Percentiles rank a stretch among this genome's conserved stretches.
These are phyloP conservation scores for Botryotinia convoluta DNA, from an alignment of 2,329 filamentous ascomycete genomes.

Conservation along the genomic window DNA sequence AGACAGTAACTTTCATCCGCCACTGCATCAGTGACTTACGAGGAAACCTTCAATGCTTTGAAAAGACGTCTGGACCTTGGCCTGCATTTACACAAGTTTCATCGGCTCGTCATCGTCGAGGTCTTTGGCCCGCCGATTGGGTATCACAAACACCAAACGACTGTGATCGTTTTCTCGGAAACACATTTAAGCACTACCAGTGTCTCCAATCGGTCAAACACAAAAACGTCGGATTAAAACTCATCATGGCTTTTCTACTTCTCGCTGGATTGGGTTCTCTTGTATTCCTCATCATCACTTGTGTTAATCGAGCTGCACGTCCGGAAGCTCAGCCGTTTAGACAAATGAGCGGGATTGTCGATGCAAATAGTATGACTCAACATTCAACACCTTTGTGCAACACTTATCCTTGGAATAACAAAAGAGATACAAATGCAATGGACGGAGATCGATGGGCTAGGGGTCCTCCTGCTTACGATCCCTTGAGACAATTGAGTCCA, in stretches of 20 bases:
- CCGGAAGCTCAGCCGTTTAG: conserved; percentile 7
- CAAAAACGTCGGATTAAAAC: conserved; percentile 12
- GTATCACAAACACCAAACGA: conserved; percentile 7
- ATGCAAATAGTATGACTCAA: not conserved
- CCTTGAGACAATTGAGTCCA: not conserved
- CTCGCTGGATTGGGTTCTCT: conserved; percentile 5
- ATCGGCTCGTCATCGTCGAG: not conserved
- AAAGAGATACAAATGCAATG: not conserved
- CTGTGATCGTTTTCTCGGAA: not conserved
- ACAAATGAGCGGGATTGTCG: not conserved
- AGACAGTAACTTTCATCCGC: not conserved
- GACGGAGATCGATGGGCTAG: not conserved
- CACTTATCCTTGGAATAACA: not conserved
- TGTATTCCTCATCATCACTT: conserved; percentile 14
- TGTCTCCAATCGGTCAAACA: conserved; percentile 7
- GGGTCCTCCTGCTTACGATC: conserved; percentile 2
- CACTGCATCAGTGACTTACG: not conserved
- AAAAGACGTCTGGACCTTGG: not conserved
- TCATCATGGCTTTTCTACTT: conserved; percentile 11
- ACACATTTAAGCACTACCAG: not conserved
- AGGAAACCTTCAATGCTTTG: not conserved
- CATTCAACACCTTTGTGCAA: not conserved
- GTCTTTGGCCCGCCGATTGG: conserved; percentile 15
- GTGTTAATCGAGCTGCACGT: not conserved
- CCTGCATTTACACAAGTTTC: not conserved